A percentile compares a stretch with the other conserved stretches of the same genome.
Evolutionary conservation across 2,329 filamentous ascomycete genomes (phyloP).

Genomic region (Cercospora canescens): DNA sequence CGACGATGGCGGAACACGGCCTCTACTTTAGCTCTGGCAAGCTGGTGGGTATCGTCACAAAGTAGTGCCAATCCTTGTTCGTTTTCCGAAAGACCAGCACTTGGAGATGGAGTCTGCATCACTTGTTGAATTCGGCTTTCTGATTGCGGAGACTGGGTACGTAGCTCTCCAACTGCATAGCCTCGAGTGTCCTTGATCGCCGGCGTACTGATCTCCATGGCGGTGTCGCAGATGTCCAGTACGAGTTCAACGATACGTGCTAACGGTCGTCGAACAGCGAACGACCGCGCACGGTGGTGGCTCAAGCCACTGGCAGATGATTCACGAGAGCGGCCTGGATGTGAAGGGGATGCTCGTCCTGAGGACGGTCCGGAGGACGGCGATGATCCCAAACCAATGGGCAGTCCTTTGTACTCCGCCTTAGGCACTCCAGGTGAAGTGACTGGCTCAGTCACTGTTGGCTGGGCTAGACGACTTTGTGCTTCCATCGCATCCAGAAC

Average conservation of each 20-base stretch:
- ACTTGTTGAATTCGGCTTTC: conserved; percentile 94
- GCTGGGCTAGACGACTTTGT: conserved; percentile 63
- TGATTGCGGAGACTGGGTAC: conserved; percentile 93
- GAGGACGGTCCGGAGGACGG: conserved; percentile 69
- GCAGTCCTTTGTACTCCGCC: conserved; percentile 83
- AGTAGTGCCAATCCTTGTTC: conserved; percentile 85
- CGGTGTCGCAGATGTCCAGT: conserved; percentile 92
- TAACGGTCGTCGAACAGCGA: conserved; percentile 85
- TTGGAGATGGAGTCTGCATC: conserved; percentile 93
- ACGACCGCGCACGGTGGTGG: conserved; percentile 81
- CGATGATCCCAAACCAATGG: conserved; percentile 72
- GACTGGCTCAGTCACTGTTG: conserved; percentile 50
- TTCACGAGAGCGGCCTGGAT: conserved; percentile 66
- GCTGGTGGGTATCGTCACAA: conserved; percentile 85
- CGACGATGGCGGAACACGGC: conserved; percentile 86
- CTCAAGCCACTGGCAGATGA: conserved; percentile 66
- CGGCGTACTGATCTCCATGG: conserved; percentile 90
- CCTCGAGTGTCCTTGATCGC: conserved; percentile 81
- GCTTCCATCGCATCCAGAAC: conserved; percentile 90
- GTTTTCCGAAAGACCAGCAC: conserved; percentile 85
- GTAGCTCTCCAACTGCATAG: conserved; percentile 70
- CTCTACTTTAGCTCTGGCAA: conserved; percentile 86
- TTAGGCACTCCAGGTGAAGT: conserved; percentile 33
- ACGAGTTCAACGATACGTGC: conserved; percentile 93
- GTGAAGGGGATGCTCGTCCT: conserved; percentile 68